Base-by-base conservation (phyloP, 2,329 filamentous ascomycete species). In the Plectosphaerella plurivora region DNA sequence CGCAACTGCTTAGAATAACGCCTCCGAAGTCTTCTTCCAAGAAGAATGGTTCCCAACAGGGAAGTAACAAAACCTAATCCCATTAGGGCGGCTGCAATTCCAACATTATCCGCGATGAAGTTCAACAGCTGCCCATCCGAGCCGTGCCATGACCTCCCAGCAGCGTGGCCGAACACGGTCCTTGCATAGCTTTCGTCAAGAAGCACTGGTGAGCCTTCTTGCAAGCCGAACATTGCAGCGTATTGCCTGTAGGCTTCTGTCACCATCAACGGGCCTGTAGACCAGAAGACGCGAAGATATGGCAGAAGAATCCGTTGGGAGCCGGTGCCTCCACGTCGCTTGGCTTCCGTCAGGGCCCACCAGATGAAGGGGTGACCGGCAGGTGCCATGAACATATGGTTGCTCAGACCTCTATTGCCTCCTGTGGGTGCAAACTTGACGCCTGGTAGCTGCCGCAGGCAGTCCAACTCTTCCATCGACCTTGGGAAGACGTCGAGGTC, bases 341-440 rank as follows among this genome's bases (percentile, higher is more conserved):
- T 60, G 8, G 59, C 59, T 25, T 62, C 59, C 41, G 54, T 50
- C 2, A 62, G 51, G 3, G 57, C 49, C 57, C 56, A 60, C n/a
- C 52, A 48, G 2, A 63, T 50, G 8, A 63, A 58, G 15, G 54
- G 44, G 2, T 60, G 57, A 1, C 51, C 55, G 2, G 39, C 35
- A 18, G 56, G 46, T 1, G 57, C 61, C 60, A 63, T 60, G 57
- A 63, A 60, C 52, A 61, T 61, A 55, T 63, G 61, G 45, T 61
- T 63, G 45, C 61, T 63, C 14, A 61, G 16, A 0, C 60, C 56
- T 9, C 18, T 10, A 10, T 50, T 54, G 1, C 54, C 55, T 1
- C 39, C 45, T 1, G 54, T 61, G 1, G 61, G 50, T 1, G 55
- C 56, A n/a, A 63, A 56, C 22, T 58, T 50, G 5, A 53, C 36